Base-by-base conservation (phyloP, 2,329 filamentous ascomycete species). In the Colletotrichum horii region DNA sequence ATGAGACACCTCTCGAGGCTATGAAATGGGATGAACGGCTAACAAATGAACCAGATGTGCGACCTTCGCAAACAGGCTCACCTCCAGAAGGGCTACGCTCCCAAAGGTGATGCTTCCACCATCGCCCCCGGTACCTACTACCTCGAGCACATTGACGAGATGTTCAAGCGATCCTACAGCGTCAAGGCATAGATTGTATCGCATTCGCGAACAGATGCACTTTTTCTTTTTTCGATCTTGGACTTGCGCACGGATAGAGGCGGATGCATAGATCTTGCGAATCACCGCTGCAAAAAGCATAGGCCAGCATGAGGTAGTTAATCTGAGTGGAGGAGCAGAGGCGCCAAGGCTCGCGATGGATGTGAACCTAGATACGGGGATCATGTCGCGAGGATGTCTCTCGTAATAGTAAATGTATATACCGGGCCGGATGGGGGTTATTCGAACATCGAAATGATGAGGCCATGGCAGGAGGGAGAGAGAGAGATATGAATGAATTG, bases 11-110 rank as follows among this genome's bases (percentile, higher is more conserved):
- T 6, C 52, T 64, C n/a, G 22, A 34, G 11, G 5, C 4, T 30
- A 36, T 32, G 65, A 43, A 60, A 43, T 9, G 11, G 28, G 26
- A 8, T 28, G 28, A 32, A 8, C 16, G 52, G 69, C 81, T 83
- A 79, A 83, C 79, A 61, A 9, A 24, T 26, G n/a, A 14, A 64
- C 61, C 77, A 94, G 92, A 94, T 96, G 90, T 96, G 95, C 87
- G 88, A 93, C 71, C 89, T 96, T 79, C 94, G 95, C 83, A 94
- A 97, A 87, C 91, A 95, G 86, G 95, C 94, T 71, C 95, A 97
- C 84, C 89, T 96, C 78, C 91, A 96, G 89, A 96, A 96, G 89
- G 88, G 92, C 87, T 97, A 91, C 87, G 91, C 88, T 78, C 95
- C 95, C 77, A 85, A 89, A 81, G 95, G 95, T 74, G 92, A 92